Evolutionary conservation across 345 rosid species (phyloP).

Genomic region (Mangifera indica): DNA sequence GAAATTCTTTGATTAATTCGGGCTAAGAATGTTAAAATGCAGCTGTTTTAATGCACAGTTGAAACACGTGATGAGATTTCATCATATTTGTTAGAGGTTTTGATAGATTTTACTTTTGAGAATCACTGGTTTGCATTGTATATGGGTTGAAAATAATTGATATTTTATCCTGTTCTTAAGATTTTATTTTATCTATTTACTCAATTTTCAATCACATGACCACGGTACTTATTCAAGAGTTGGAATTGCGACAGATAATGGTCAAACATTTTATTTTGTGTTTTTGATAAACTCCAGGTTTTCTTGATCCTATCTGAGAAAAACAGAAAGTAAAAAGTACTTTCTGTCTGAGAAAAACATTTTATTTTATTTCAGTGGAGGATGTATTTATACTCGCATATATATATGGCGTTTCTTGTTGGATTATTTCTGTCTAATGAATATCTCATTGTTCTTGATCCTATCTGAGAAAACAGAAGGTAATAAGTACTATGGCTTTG

Average conservation of each 20-base stretch:
- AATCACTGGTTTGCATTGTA: background rate
- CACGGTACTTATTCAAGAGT: too few relatives aligned
- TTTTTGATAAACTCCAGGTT: background rate
- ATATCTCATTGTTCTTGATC: too few relatives aligned
- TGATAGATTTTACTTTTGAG: background rate
- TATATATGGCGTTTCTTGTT: too few relatives aligned
- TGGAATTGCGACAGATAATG: background rate
- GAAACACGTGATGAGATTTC: background rate
- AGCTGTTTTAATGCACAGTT: background rate
- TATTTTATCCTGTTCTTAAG: background rate
- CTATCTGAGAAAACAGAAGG: too few relatives aligned
- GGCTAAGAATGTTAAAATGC: background rate
- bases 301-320: too few relatives aligned
- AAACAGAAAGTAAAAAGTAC: too few relatives aligned
- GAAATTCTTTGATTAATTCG: conserved; percentile 1
- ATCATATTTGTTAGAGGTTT: background rate
- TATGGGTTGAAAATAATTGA: background rate
- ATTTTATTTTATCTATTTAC: background rate
- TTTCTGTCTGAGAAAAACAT: too few relatives aligned
- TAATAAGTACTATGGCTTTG: too few relatives aligned
- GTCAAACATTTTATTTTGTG: background rate
- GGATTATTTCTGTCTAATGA: too few relatives aligned
- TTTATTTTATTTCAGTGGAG: too few relatives aligned
- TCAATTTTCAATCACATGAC: background rate
- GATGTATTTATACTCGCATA: too few relatives aligned